Evolutionary conservation across 2,329 filamentous ascomycete genomes (phyloP), one percentile per base, ranked within the genome.

Genomic region (Microthyrium microscopicum): DNA sequence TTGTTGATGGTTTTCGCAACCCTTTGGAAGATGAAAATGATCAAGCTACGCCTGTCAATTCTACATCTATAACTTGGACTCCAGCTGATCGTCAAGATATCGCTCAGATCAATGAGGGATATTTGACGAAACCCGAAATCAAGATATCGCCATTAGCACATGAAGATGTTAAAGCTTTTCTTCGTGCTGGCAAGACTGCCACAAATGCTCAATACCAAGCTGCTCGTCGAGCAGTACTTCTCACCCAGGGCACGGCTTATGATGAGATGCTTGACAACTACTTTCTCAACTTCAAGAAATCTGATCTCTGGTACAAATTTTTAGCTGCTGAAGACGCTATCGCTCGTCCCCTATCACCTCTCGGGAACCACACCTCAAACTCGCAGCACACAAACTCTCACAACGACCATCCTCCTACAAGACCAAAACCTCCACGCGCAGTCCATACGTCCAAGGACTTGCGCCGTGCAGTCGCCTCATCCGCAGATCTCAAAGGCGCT

Each of bases 271-370:
- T 84, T 46, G 71, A 73, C 16, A 71, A 68, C 11, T 72, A 92
- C 48, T 89, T 89, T 41, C 73, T 78, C 13, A 72, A 70, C 15
- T 98, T 98, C 60, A 92, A 85, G 49, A 80, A 75, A 44, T 93
- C 89, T 0, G 89, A 95, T 48, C 56, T 98, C 1, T 98, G 84
- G 52, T 95, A 89, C 62, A 98, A 98, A 52, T 94, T 85, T 50
- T 64, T 98, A 1, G 83, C 87, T 5, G 80, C 87, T 9, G 82
- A 92, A 46, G 84, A 93, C 54, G 56, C 29, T 9, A n/a, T n/a
- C 6, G 8, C 26, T 8, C 7, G 26, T 7, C 26, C 8, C 8
- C 7, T 9, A 17, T 7, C 17, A 9, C 17, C 34, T 5, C 18
- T 29, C 6, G 20, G 19, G 9, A 11, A 19, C 5, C 11, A 20